phyloP scores from a whole-genome alignment of 768 basidiomycete genomes.

The Lenzites betulinus region DNA sequence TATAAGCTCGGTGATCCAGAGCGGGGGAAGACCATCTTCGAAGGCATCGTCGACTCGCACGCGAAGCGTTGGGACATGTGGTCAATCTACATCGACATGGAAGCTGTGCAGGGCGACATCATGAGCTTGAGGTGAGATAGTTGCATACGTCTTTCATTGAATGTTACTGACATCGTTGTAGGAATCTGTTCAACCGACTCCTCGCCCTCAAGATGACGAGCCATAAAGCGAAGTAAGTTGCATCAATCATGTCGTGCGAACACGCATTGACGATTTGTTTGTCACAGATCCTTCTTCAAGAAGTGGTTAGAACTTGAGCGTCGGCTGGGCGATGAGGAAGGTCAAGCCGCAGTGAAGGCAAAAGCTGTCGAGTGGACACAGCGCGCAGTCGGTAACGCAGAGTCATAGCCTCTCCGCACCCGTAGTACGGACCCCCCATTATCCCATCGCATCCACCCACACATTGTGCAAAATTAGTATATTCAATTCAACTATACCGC shows the following conservation, averaged over 20 bases:
- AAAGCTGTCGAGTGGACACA: constrained; percentile 93
- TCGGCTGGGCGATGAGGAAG: constrained; percentile 73
- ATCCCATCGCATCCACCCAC: constrained; percentile 8
- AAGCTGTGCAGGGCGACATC: constrained; percentile 77
- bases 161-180: constrained; percentile 29
- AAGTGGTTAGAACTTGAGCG: constrained; percentile 85
- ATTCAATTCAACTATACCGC: constrained; percentile 33
- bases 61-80: constrained; percentile 95
- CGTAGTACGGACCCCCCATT: not conserved
- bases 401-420: constrained; percentile 29
- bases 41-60: constrained; percentile 94
- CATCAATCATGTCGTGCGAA: not conserved
- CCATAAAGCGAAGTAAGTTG: constrained; percentile 91
- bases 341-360: constrained; percentile 76
- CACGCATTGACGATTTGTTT: not conserved
- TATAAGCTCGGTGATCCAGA: constrained; percentile 94
- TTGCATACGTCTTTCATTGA: constrained; percentile 12
- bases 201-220: constrained; percentile 86
- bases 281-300: constrained; percentile 88
- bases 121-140: constrained; percentile 64
- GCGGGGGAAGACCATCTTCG: constrained; percentile 93
- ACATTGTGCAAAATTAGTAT: constrained; percentile 21
- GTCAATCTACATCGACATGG: constrained; percentile 97
- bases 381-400: constrained; percentile 48
- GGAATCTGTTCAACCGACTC: constrained; percentile 86